Base-by-base conservation (phyloP, 2,329 filamentous ascomycete genomes). In the Pseudogymnoascus sp. region DNA sequence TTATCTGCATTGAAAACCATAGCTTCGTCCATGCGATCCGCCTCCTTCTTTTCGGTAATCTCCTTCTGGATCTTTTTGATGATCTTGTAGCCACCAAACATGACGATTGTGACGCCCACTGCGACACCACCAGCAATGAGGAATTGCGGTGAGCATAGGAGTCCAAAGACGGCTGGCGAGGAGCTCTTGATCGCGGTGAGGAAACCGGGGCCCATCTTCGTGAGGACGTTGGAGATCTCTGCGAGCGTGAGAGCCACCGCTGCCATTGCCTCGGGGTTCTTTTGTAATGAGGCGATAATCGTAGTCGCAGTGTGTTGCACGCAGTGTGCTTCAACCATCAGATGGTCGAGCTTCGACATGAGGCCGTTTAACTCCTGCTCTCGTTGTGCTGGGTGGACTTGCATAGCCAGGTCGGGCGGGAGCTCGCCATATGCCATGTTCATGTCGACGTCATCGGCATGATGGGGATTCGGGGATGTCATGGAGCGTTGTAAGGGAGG, bases 21-120 rank as follows among this genome's bases (percentile, higher is more conserved):
- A 0, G 70, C 67, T 57, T 70, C 66, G 45, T 68, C 67, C 58
- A 60, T 13, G 19, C 28, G 37, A 3, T 33, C 12, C 3, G 4
- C 30, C n/a, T 67, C 61, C 13, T 62, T 63, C 35, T 63, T 64
- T 2, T 61, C 61, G n/a, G 61, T 66, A 34, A 68, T 65, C 59
- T 74, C 74, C 12, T 71, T 75, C 67, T 78, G 77, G 65, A 97
- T 89, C 67, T 85, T 86, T 79, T 96, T 95, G 74, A 99, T 85
- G 71, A 99, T 96, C 75, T 96, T 97, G 82, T 90, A 97, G 4
- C 94, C 92, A 59, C 94, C 94, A 62, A 99, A 90, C 71, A 94
- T 92, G 67, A 99, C 90, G 7, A 97, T 85, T 0, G 94, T 97
- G n/a, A 96, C 86, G 12, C 94, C 94, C 0, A 96, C 85, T 0